Conservation (phyloP, 2,329 filamentous ascomycete genomes). For the Colletotrichum scovillei region DNA sequence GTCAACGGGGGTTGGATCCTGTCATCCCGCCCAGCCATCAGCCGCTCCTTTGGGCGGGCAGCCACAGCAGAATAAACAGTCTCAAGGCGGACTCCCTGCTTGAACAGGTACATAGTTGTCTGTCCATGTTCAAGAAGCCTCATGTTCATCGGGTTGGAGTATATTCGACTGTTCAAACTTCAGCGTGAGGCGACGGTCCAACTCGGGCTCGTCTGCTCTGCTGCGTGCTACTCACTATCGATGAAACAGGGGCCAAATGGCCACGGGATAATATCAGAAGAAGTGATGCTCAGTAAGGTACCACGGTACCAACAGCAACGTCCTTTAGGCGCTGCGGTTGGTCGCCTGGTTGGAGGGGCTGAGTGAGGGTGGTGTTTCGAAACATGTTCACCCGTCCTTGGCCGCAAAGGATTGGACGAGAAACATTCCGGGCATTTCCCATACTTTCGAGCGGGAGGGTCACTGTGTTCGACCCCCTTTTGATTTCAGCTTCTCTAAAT, state of each 20-base stretch:
- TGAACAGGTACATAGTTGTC: background rate
- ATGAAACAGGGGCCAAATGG: constrained; percentile 31
- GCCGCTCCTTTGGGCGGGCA: constrained; percentile 4
- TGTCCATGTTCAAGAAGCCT: background rate
- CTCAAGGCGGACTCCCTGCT: background rate
- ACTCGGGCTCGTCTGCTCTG: background rate
- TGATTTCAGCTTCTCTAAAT: background rate
- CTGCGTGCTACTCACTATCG: constrained; percentile 12
- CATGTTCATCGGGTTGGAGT: background rate
- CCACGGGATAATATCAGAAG: background rate
- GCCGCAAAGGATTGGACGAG: constrained; percentile 24
- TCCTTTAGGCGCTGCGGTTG: constrained; percentile 18
- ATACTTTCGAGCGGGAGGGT: background rate
- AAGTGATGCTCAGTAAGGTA: background rate
- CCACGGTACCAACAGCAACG: background rate
- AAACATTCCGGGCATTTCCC: constrained; percentile 13
- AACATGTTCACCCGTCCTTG: constrained; percentile 31
- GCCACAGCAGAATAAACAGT: background rate
- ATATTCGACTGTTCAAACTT: background rate
- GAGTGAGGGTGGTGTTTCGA: constrained; percentile 30
- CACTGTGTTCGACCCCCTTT: background rate
- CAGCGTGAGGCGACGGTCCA: background rate
- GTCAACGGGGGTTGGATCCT: constrained; percentile 22
- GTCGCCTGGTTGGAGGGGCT: constrained; percentile 21
- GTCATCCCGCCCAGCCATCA: constrained; percentile 17